Conservation (phyloP, 495 filamentous ascomycete species). For the Penicillium dipodomyicola region DNA sequence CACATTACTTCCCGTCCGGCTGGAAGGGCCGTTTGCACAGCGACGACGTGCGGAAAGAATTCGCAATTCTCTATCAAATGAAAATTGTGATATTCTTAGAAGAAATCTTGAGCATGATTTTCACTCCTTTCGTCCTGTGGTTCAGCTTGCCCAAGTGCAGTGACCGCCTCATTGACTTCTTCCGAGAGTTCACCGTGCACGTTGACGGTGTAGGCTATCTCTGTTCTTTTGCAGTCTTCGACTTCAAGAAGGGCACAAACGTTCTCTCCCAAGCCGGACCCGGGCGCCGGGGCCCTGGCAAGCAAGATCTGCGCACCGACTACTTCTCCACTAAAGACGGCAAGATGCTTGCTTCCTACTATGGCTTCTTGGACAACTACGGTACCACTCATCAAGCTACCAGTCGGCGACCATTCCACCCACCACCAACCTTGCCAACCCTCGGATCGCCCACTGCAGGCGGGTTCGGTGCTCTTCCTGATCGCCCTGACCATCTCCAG, state of each 20-base stretch:
- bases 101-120: slow-evolving; percentile 86
- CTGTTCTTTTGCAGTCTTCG: slow-evolving; percentile 96
- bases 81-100: slow-evolving; percentile 89
- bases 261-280: slow-evolving; percentile 45
- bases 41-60: slow-evolving; percentile 80
- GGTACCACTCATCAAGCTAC: slow-evolving; percentile 61
- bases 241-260: slow-evolving; percentile 82
- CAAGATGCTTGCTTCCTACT: slow-evolving; percentile 95
- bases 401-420: slow-evolving; percentile 58
- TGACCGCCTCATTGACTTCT: slow-evolving; percentile 95
- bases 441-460: slow-evolving; percentile 60
- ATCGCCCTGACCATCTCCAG: slow-evolving; percentile 48
- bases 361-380: slow-evolving; percentile 91
- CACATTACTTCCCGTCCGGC: slow-evolving; percentile 80
- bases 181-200: slow-evolving; percentile 94
- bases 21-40: slow-evolving; percentile 90
- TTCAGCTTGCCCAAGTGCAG: slow-evolving; percentile 83
- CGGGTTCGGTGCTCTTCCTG: slow-evolving; percentile 45
- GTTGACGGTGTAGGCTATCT: slow-evolving; percentile 95
- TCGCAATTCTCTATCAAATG: slow-evolving; percentile 81
- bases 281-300: slow-evolving; percentile 27
- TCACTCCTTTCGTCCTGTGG: slow-evolving; percentile 87
- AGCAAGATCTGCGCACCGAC: slow-evolving; percentile 73
- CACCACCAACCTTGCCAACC: slow-evolving; percentile 74
- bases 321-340: slow-evolving; percentile 94